phyloP scores from a whole-genome alignment of 768 basidiomycete genomes.

The Trametes coccinea region DNA sequence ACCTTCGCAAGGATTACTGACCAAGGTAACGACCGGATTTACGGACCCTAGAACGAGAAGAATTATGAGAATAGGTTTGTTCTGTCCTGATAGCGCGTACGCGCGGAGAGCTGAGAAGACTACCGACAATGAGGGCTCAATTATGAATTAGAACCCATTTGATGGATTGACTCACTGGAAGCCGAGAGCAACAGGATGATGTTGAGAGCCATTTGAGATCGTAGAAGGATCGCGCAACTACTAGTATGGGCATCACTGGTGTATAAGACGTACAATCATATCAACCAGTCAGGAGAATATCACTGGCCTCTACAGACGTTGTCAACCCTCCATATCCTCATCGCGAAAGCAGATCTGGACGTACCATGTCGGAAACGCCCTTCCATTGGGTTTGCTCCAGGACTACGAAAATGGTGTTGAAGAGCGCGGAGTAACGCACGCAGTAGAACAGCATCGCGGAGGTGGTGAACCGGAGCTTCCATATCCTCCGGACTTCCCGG shows the following conservation, averaged over 20 bases:
- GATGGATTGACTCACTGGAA: neutral
- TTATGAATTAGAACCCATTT: neutral
- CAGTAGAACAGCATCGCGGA: neutral
- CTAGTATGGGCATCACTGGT: too few species aligned
- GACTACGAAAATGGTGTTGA: slow-evolving; percentile 1
- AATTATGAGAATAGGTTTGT: neutral
- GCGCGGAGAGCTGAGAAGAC: slow-evolving; percentile 5
- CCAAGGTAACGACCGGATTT: neutral
- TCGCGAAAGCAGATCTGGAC: too few species aligned
- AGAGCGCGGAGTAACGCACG: slow-evolving; percentile 3
- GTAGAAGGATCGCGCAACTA: neutral
- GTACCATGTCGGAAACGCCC: neutral
- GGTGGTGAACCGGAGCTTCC: neutral
- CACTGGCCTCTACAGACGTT: neutral
- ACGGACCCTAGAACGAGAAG: neutral
- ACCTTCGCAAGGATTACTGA: neutral
- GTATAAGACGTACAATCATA: too few species aligned
- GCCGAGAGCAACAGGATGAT: neutral
- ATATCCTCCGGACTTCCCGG: neutral
- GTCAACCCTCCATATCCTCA: too few species aligned
- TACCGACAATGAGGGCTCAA: neutral
- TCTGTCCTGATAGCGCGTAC: neutral
- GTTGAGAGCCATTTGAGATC: slow-evolving; percentile 1
- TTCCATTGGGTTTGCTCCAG: slow-evolving; percentile 4
- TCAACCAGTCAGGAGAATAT: too few species aligned